These are phyloP conservation scores for Aspergillus melleus DNA, from an alignment of 2,329 filamentous ascomycete species.

Conservation along the genomic window DNA sequence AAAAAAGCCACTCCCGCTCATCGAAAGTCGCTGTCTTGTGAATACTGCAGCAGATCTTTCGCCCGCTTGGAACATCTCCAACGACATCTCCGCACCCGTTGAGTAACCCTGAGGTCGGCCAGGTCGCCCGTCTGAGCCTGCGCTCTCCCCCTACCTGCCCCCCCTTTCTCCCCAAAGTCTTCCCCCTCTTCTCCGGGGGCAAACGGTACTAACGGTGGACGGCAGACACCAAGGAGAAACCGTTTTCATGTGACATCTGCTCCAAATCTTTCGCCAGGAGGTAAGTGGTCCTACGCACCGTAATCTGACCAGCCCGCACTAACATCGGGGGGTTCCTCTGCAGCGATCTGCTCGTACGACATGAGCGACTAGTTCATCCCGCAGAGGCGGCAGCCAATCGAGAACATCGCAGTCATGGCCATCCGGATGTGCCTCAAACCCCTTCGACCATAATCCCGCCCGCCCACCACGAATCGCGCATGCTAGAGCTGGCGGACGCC, in stretches of 20 bases:
- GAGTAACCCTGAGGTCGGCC: conserved; percentile 35
- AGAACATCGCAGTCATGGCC: conserved; percentile 37
- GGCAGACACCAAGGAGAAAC: conserved; percentile 51
- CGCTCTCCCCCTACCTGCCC: background rate
- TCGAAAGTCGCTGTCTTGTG: conserved; percentile 49
- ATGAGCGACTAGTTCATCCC: conserved; percentile 51
- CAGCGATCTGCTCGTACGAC: conserved; percentile 51
- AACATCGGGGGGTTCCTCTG: conserved; percentile 20
- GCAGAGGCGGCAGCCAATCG: conserved; percentile 43
- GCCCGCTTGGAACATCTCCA: conserved; percentile 52
- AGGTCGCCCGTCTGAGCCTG: background rate
- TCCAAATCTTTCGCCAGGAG: conserved; percentile 51
- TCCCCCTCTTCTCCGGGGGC: too few species aligned
- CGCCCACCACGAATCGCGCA: conserved; percentile 42
- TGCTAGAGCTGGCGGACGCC: conserved; percentile 48
- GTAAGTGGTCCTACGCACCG: conserved; percentile 23
- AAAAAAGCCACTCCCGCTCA: conserved; percentile 43
- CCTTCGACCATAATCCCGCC: conserved; percentile 40
- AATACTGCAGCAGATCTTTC: conserved; percentile 51
- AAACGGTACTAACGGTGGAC: conserved; percentile 24
- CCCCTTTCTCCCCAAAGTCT: background rate
- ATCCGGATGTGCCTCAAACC: conserved; percentile 33
- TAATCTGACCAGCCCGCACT: conserved; percentile 20
- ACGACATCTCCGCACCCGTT: conserved; percentile 53
- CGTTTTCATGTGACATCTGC: conserved; percentile 52